Conservation (phyloP, 2,329 filamentous ascomycete species). For the Fusarium tupiense region DNA sequence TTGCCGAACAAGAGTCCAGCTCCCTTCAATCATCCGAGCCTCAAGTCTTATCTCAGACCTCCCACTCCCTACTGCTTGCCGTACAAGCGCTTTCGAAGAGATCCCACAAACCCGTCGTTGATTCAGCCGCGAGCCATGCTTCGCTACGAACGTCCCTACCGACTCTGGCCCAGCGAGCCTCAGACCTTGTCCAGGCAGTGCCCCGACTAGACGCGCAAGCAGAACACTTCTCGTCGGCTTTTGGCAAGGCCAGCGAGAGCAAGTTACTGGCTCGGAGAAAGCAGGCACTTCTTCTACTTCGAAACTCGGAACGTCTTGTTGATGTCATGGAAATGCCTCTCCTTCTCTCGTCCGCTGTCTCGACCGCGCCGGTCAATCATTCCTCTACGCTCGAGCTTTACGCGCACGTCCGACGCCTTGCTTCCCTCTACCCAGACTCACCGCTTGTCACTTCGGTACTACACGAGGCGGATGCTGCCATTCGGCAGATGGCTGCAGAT, state of each 20-base stretch:
- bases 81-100: conserved; percentile 90
- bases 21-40: conserved; percentile 80
- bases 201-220: conserved; percentile 83
- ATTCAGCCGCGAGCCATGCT: conserved; percentile 81
- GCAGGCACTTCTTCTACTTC: conserved; percentile 80
- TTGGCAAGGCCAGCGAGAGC: conserved; percentile 77
- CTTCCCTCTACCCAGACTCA: conserved; percentile 83
- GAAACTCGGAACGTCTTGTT: conserved; percentile 88
- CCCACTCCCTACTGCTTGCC: conserved; percentile 82
- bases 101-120: conserved; percentile 85
- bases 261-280: conserved; percentile 78
- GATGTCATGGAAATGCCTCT: conserved; percentile 92
- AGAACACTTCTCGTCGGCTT: conserved; percentile 82
- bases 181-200: conserved; percentile 75
- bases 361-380: conserved; percentile 75
- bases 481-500: conserved; percentile 88
- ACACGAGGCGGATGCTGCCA: conserved; percentile 82
- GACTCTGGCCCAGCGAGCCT: conserved; percentile 70
- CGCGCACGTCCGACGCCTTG: conserved; percentile 89
- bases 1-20: conserved; percentile 80
- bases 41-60: conserved; percentile 80
- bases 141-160: conserved; percentile 79
- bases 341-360: conserved; percentile 82
- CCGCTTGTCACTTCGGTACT: conserved; percentile 77
- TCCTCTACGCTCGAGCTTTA: conserved; percentile 90